phyloP scores from a whole-genome alignment of 176 grass and related monocot species.

The Rhynchospora pubera region DNA sequence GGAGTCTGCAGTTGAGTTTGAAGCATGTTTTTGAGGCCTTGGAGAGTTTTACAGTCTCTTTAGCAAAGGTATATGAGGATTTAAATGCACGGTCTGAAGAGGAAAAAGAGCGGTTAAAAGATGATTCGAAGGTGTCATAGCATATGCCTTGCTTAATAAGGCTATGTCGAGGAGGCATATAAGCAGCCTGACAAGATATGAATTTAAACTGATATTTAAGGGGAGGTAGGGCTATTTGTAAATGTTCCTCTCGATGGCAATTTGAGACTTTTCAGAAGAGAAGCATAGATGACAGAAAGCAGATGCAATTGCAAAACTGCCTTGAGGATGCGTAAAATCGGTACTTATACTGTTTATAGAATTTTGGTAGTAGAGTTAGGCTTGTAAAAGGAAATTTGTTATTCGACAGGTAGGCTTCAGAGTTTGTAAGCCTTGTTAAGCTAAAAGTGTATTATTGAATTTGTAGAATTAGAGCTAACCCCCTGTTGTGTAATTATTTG shows the following conservation, averaged over 20 bases:
- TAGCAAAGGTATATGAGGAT: conserved; percentile 54
- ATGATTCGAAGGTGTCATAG: conserved; percentile 21
- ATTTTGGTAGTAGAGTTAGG: conserved; percentile 23
- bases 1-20: conserved; percentile 55
- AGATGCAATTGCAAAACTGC: background rate
- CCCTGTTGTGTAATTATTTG: conserved; percentile 21
- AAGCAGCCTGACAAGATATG: background rate
- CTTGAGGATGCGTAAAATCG: background rate
- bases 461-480: conserved; percentile 17
- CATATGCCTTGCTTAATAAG: conserved; percentile 2
- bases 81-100: conserved; percentile 48
- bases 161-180: background rate
- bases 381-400: conserved; percentile 11
- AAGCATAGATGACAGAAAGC: conserved; percentile 13
- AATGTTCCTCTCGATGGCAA: background rate
- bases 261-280: background rate
- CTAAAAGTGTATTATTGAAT: background rate
- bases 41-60: conserved; percentile 52
- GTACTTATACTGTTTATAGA: conserved; percentile 17
- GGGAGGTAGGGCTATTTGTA: background rate
- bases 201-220: background rate
- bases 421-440: conserved; percentile 1
- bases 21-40: conserved; percentile 72
- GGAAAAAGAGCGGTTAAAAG: conserved; percentile 57
- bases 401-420: conserved; percentile 10